Conservation (phyloP, 2,329 filamentous ascomycete genomes). For the Claviceps arundinis region DNA sequence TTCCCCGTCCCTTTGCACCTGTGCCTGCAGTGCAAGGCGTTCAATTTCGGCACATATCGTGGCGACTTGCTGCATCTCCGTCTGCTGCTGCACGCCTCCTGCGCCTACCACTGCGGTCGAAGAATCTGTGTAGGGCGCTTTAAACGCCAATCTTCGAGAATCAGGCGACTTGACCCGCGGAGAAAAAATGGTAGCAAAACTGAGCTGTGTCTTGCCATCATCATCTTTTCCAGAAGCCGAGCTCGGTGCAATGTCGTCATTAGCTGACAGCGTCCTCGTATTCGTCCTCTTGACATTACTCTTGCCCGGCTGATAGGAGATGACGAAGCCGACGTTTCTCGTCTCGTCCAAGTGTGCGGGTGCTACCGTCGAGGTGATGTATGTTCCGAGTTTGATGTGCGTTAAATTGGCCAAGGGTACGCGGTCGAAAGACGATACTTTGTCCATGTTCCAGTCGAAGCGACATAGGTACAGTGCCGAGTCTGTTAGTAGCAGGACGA, state of each 20-base stretch:
- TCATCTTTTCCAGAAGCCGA: slow-evolving; percentile 10
- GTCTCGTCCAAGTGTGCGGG: slow-evolving; percentile 61
- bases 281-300: slow-evolving; percentile 68
- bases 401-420: slow-evolving; percentile 64
- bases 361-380: slow-evolving; percentile 80
- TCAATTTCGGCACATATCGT: slow-evolving; percentile 67
- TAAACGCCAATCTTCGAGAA: slow-evolving; percentile 37
- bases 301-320: slow-evolving; percentile 62
- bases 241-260: slow-evolving; percentile 19
- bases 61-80: slow-evolving; percentile 42
- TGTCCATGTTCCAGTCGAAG: slow-evolving; percentile 92
- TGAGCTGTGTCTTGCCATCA: slow-evolving; percentile 16
- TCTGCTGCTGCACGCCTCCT: slow-evolving; percentile 31
- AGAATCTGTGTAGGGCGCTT: slow-evolving; percentile 40
- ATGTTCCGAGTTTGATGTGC: slow-evolving; percentile 66
- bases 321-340: slow-evolving; percentile 71
- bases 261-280: slow-evolving; percentile 62
- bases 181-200: slow-evolving; percentile 29
- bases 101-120: slow-evolving; percentile 39
- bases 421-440: slow-evolving; percentile 82
- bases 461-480: slow-evolving; percentile 76
- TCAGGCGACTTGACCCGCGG: slow-evolving; percentile 20
- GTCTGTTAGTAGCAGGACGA: slow-evolving; percentile 76
- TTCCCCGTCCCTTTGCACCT: slow-evolving; percentile 27
- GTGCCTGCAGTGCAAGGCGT: slow-evolving; percentile 42